Base-by-base conservation (phyloP, 2,329 filamentous ascomycete genomes). In the Cryphonectria radicalis region DNA sequence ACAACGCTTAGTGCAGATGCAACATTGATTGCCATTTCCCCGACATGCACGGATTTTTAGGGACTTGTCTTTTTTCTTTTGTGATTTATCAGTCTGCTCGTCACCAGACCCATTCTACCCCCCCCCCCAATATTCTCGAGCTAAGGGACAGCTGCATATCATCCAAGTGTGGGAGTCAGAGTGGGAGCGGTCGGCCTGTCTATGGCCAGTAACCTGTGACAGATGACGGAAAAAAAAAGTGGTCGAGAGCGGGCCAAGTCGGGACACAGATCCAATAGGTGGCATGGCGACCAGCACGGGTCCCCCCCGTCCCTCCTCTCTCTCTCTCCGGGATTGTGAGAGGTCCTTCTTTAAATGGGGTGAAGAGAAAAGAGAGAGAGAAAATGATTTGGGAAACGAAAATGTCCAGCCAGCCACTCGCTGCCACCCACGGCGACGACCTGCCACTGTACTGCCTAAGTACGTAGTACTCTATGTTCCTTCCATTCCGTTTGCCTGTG, bases 191-290 rank as follows among this genome's bases (percentile, higher is more conserved):
- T 59, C 43, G 37, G 63, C 19, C 22, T 60, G 63, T 35, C 63
- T 19, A 57, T 66, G 70, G 69, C 55, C 63, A 66, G 70, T 69
- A 62, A 72, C 10, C 55, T 72, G 55, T 66, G 67, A 72, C 35
- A 69, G 64, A 69, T 72, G 70, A 72, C 70, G 43, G 55, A 13
- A 62, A 67, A 40, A n/a, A 25, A 66, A 60, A 42, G 63, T 64
- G 63, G 63, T 32, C 63, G 63, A 46, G 63, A 32, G 50, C 28
- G 63, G 63, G 42, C 63, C 63, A 35, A 53, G 11, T 65, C 42
- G 13, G 42, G 17, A 32, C 43, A 28, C 43, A 50, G 37, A 65
- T 55, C 64, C 64, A 66, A 53, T 66, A 28, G 37, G 46, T 37
- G 46, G 13, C 32, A 32, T n/a, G 46, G 32, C 43, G 19, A 4